These are phyloP conservation scores for Colletotrichum falcatum DNA, from an alignment of 2,329 filamentous ascomycete genomes.

Conservation along the genomic window DNA sequence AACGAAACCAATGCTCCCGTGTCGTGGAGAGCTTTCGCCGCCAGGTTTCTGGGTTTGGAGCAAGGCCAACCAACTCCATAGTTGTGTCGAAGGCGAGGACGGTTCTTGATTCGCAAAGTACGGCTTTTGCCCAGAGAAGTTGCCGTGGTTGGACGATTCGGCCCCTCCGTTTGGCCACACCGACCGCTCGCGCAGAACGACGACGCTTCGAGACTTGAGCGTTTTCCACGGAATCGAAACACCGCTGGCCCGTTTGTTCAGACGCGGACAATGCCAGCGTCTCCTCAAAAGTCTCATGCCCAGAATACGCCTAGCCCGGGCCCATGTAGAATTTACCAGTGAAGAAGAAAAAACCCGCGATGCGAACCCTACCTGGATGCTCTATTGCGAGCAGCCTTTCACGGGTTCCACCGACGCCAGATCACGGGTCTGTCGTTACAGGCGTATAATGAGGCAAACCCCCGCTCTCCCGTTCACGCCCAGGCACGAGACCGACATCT, in stretches of 20 bases:
- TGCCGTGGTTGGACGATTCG: too few relatives aligned
- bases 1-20: not conserved
- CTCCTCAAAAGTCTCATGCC: not conserved
- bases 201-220: too few relatives aligned
- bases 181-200: too few relatives aligned
- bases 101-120: not conserved
- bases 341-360: not conserved
- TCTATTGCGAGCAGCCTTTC: too few relatives aligned
- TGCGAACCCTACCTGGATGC: not conserved
- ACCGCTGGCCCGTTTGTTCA: too few relatives aligned
- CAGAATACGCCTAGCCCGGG: not conserved
- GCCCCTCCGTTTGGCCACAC: not conserved
- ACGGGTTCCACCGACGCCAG: not conserved
- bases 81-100: not conserved
- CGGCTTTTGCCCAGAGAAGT: not conserved
- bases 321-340: not conserved
- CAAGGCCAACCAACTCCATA: too few relatives aligned
- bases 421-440: not conserved
- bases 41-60: too few relatives aligned
- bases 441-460: too few relatives aligned
- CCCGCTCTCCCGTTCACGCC: not conserved
- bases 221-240: too few relatives aligned
- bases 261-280: not conserved
- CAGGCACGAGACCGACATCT: not conserved
- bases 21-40: too few relatives aligned